Evolutionary conservation across 2,329 filamentous ascomycete species (phyloP).

Genomic region (Boeremia lycopersici): DNA sequence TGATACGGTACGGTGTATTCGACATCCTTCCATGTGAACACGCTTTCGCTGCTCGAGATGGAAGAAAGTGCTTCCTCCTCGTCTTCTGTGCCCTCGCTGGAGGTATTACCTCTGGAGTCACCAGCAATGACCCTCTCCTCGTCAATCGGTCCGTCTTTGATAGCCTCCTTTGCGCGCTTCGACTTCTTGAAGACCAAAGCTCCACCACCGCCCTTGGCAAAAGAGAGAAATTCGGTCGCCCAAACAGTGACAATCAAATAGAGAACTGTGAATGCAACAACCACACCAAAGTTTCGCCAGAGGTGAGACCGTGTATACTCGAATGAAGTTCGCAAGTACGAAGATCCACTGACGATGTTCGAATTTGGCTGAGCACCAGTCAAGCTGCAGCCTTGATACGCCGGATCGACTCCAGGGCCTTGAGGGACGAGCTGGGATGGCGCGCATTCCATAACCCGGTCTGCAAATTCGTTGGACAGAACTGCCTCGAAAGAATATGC

Average conservation of each 20-base stretch:
- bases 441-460: constrained; percentile 63
- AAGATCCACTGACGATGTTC: constrained; percentile 58
- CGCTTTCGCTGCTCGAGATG: constrained; percentile 47
- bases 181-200: constrained; percentile 74
- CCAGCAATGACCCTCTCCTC: constrained; percentile 60
- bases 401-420: constrained; percentile 60
- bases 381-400: constrained; percentile 67
- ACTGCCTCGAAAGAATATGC: constrained; percentile 71
- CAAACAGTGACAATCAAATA: constrained; percentile 75
- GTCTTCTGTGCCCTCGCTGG: constrained; percentile 28
- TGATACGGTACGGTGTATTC: constrained; percentile 75
- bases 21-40: constrained; percentile 49
- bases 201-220: constrained; percentile 67
- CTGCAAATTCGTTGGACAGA: constrained; percentile 68
- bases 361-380: constrained; percentile 62
- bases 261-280: constrained; percentile 75
- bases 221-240: constrained; percentile 71
- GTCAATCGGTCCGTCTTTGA: constrained; percentile 58
- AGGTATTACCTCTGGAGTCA: constrained; percentile 31
- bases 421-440: constrained; percentile 64
- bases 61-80: constrained; percentile 42
- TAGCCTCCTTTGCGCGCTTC: constrained; percentile 62
- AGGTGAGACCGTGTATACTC: constrained; percentile 63
- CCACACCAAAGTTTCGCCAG: constrained; percentile 77
- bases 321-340: constrained; percentile 62